These are phyloP conservation scores for Isoetes taiwanensis DNA, from an alignment of 75 land plant genomes.

Conservation along the genomic window DNA sequence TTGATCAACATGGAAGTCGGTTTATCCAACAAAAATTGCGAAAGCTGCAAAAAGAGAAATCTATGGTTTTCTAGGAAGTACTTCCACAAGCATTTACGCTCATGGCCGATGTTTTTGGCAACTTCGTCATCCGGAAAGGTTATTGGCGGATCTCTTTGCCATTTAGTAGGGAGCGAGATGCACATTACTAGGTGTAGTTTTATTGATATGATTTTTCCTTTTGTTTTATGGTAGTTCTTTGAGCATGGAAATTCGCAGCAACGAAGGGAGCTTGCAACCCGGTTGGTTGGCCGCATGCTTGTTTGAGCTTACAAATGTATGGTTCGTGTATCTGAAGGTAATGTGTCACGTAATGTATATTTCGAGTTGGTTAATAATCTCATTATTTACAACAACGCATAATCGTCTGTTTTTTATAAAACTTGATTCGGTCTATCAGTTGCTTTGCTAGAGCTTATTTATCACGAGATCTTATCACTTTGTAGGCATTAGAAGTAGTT, in stretches of 20 bases:
- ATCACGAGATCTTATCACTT: not conserved
- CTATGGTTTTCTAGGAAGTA: slow-evolving; percentile 7
- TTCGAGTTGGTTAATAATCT: not conserved
- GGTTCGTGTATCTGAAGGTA: slow-evolving; percentile 54
- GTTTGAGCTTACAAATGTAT: not conserved
- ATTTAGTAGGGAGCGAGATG: too few species aligned
- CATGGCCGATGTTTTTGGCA: slow-evolving; percentile 4
- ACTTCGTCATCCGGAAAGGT: not conserved
- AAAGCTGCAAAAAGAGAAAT: not conserved
- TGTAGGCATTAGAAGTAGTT: slow-evolving; percentile 3
- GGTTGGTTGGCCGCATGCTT: slow-evolving; percentile 2
- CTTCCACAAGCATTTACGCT: slow-evolving; percentile 4
- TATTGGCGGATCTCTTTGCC: not conserved
- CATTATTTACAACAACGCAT: not conserved
- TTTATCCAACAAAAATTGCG: slow-evolving; percentile 2
- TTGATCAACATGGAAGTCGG: slow-evolving; percentile 1
- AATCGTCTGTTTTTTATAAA: not conserved
- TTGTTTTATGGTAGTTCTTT: not conserved
- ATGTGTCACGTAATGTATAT: too few species aligned
- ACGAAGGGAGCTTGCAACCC: not conserved
- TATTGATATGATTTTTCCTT: not conserved
- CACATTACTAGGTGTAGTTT: not conserved
- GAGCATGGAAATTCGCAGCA: slow-evolving; percentile 5
- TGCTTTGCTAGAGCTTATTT: not conserved
- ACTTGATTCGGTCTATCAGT: too few species aligned